These are phyloP conservation scores for Allomyces javanicus DNA, from an alignment of 192 early-diverging fungal species.

Conservation along the genomic window DNA sequence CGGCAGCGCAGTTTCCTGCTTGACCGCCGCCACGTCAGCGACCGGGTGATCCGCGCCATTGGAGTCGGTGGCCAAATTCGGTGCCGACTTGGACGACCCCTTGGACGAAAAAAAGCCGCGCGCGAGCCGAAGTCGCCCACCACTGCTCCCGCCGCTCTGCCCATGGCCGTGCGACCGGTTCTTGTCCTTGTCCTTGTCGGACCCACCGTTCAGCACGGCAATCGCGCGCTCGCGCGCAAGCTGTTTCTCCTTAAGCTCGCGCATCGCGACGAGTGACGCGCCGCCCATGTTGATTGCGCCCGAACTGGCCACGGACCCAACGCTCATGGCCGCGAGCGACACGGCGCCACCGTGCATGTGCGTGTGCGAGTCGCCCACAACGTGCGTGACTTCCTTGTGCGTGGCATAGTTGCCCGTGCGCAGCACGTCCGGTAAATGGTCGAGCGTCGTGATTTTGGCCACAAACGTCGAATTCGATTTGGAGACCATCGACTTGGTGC, in stretches of 20 bases:
- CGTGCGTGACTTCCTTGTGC: not conserved
- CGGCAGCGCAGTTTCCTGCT: constrained; percentile 3
- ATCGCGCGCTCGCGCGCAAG: not conserved
- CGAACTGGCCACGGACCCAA: not conserved
- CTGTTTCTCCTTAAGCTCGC: not conserved
- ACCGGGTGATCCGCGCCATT: too few species aligned
- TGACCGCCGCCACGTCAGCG: not conserved
- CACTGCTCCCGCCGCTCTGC: too few species aligned
- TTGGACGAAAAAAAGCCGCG: not conserved
- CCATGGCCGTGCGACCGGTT: too few species aligned
- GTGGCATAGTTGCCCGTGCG: not conserved
- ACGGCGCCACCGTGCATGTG: not conserved
- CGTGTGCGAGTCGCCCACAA: not conserved
- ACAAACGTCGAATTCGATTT: constrained; percentile 59
- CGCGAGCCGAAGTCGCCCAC: too few species aligned
- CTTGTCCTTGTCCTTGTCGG: too few species aligned
- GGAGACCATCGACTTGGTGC: constrained; percentile 43
- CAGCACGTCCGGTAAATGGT: constrained; percentile 43
- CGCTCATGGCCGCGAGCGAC: not conserved
- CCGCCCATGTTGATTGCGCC: not conserved
- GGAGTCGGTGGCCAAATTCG: too few species aligned
- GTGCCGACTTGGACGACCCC: not conserved
- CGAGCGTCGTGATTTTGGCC: constrained; percentile 43
- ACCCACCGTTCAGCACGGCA: too few species aligned
- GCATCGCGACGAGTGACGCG: not conserved